Percentiles rank a stretch among this genome's conserved stretches.
phyloP scores from a whole-genome alignment of 805 yeast species.

The Naumovozyma baii region DNA sequence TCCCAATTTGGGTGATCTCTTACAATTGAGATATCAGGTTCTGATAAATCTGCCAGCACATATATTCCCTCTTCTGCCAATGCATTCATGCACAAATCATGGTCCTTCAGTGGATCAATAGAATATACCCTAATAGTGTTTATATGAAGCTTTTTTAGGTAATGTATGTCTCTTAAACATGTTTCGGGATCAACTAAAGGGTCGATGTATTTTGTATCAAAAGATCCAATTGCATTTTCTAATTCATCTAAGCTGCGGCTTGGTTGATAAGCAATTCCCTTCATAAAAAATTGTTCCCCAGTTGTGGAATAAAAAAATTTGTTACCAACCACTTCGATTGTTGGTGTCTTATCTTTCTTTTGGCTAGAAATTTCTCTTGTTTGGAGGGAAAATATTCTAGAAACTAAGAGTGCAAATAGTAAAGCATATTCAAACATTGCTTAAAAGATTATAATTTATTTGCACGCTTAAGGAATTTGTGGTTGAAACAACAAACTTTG shows the following conservation, averaged over 20 bases:
- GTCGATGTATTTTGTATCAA: slow-evolving; percentile 41
- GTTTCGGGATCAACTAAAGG: slow-evolving; percentile 63
- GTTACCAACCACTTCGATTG: slow-evolving; percentile 58
- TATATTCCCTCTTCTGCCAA: slow-evolving; percentile 83
- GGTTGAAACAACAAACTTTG: too few species aligned
- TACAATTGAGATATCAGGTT: slow-evolving; percentile 70
- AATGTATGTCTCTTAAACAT: slow-evolving; percentile 80
- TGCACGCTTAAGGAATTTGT: too few species aligned
- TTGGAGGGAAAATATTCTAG: background rate
- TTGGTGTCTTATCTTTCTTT: slow-evolving; percentile 7
- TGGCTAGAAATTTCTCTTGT: background rate
- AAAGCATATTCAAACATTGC: background rate
- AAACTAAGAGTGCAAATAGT: background rate
- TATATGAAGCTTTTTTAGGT: slow-evolving; percentile 54
- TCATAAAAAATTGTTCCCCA: slow-evolving; percentile 77
- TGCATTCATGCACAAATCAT: slow-evolving; percentile 67
- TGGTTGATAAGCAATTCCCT: slow-evolving; percentile 83
- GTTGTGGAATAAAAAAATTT: slow-evolving; percentile 65
- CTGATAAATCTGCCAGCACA: slow-evolving; percentile 80
- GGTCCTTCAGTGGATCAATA: slow-evolving; percentile 60
- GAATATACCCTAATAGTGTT: slow-evolving; percentile 84
- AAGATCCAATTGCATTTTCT: slow-evolving; percentile 8
- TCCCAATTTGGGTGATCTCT: slow-evolving; percentile 77
- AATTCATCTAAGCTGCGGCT: slow-evolving; percentile 36
- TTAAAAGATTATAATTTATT: too few species aligned